phyloP scores from a whole-genome alignment of 257 asterid genomes.

The Ehretia macrophylla region DNA sequence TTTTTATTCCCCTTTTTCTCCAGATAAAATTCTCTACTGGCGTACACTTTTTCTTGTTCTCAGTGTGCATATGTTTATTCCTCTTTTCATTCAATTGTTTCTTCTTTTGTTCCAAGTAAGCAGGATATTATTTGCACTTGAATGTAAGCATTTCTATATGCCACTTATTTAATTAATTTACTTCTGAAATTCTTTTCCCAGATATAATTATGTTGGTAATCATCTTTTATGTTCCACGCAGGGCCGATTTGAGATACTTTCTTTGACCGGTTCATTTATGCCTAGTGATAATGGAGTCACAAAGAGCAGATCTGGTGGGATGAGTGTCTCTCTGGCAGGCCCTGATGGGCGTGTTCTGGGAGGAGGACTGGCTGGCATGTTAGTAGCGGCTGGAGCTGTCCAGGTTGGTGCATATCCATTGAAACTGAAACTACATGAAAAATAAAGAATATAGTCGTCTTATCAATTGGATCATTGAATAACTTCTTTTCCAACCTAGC shows the following conservation, averaged over 20 bases:
- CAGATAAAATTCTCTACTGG: too few species aligned
- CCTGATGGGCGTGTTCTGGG: conserved; percentile 96
- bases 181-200: not conserved
- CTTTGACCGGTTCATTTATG: conserved; percentile 75
- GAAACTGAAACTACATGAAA: too few species aligned
- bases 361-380: conserved; percentile 93
- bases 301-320: conserved; percentile 86
- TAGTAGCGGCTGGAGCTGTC: conserved; percentile 76
- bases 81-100: not conserved
- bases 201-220: too few species aligned
- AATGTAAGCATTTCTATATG: too few species aligned
- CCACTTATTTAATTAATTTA: too few species aligned
- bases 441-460: not conserved
- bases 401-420: conserved; percentile 50
- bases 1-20: too few species aligned
- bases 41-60: too few species aligned
- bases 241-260: conserved; percentile 86
- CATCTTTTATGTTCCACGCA: conserved; percentile 24
- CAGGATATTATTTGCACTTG: not conserved
- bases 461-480: too few species aligned
- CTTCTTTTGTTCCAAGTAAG: not conserved
- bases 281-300: conserved; percentile 72
- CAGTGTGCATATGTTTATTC: not conserved
- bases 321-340: conserved; percentile 83
- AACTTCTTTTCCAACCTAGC: too few species aligned